Evolutionary conservation across 202 grass and related monocot genomes (phyloP).

Genomic region (Tripidium arundinaceum): DNA sequence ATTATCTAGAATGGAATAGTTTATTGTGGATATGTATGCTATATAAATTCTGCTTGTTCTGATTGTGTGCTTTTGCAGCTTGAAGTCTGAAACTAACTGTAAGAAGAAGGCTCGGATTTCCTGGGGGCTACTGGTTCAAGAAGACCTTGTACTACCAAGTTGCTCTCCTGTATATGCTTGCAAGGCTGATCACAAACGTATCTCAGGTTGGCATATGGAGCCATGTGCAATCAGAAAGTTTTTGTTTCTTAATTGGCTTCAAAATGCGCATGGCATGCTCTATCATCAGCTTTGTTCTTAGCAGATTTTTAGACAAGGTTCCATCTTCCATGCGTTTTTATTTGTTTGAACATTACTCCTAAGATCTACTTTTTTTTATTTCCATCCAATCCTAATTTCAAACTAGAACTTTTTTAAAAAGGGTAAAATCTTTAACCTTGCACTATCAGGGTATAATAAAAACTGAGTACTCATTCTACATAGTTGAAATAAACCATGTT

Average conservation of each 20-base stretch:
- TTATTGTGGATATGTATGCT: neutral
- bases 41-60: neutral
- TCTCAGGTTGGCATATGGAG: slow-evolving; percentile 49
- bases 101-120: slow-evolving; percentile 52
- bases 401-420: neutral
- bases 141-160: slow-evolving; percentile 79
- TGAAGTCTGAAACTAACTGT: slow-evolving; percentile 47
- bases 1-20: neutral
- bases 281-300: neutral
- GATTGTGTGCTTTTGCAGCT: slow-evolving; percentile 32
- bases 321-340: neutral
- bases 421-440: neutral
- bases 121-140: slow-evolving; percentile 82
- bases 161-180: slow-evolving; percentile 62
- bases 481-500: neutral
- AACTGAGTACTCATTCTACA: neutral
- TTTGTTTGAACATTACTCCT: neutral
- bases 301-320: neutral
- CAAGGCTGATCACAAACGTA: slow-evolving; percentile 68
- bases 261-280: slow-evolving; percentile 9
- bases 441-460: neutral
- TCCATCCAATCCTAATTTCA: neutral
- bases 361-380: neutral
- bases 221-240: neutral
- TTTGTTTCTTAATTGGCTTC: neutral